These are phyloP conservation scores for Alliaria petiolata DNA, from an alignment of 345 rosid species.

Conservation along the genomic window DNA sequence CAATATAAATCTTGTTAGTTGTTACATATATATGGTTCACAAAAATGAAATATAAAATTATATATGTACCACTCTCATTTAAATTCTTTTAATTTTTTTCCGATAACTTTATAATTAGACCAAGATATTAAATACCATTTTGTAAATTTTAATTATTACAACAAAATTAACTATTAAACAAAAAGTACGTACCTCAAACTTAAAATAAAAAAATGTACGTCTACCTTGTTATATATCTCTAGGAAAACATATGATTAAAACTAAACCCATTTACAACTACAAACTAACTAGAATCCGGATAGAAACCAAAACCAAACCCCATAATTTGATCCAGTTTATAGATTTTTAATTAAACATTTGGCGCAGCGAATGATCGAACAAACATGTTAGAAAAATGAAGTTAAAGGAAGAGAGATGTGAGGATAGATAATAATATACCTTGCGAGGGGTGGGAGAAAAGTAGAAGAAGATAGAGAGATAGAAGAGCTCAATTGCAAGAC, in stretches of 20 bases:
- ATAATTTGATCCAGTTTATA: background rate
- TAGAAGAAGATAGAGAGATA: conserved; percentile 39
- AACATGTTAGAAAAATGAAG: background rate
- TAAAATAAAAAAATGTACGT: background rate
- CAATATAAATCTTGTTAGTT: background rate
- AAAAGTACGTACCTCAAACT: background rate
- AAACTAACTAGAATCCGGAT: background rate
- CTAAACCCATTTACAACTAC: background rate
- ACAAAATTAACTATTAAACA: background rate
- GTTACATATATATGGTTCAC: background rate
- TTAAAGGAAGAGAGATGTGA: background rate
- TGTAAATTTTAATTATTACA: background rate
- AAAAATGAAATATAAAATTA: background rate
- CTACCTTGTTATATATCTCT: background rate
- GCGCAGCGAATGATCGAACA: background rate
- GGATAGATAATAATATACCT: conserved; percentile 28
- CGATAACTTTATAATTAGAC: background rate
- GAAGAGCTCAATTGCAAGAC: conserved; percentile 36
- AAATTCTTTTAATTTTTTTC: background rate
- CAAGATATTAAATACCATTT: background rate
- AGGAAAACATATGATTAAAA: background rate
- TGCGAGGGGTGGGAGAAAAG: conserved; percentile 33
- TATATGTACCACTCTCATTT: background rate
- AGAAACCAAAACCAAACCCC: background rate
- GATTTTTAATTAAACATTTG: background rate